Conservation (phyloP, 768 basidiomycete species). For the Leccinum rimulosum region DNA sequence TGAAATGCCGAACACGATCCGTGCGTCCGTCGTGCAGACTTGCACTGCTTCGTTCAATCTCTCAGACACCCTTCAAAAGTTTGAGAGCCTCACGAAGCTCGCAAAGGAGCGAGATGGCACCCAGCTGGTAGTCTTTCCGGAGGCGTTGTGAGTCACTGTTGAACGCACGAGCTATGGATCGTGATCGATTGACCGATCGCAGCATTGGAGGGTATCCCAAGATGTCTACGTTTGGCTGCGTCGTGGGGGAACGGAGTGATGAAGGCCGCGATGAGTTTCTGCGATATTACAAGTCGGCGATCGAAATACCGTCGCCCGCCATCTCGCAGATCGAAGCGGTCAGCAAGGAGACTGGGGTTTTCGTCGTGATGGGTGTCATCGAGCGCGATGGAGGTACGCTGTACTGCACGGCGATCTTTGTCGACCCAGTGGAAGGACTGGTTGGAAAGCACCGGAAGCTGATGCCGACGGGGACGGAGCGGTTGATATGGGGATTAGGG, state of each 20-base stretch:
- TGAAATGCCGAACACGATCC: slow-evolving; percentile 34
- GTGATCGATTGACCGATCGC: background rate
- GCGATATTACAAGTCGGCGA: slow-evolving; percentile 51
- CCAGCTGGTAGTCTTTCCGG: slow-evolving; percentile 54
- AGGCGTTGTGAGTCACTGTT: slow-evolving; percentile 47
- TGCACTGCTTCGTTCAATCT: slow-evolving; percentile 47
- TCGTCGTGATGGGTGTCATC: slow-evolving; percentile 58
- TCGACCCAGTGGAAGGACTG: slow-evolving; percentile 49
- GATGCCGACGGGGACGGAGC: slow-evolving; percentile 58
- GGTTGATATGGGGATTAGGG: slow-evolving; percentile 63
- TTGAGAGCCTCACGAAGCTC: slow-evolving; percentile 43
- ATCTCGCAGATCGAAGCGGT: slow-evolving; percentile 47
- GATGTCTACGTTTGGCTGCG: slow-evolving; percentile 41
- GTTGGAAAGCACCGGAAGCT: slow-evolving; percentile 66
- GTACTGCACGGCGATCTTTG: slow-evolving; percentile 59
- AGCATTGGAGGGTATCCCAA: slow-evolving; percentile 64
- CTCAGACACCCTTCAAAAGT: slow-evolving; percentile 46
- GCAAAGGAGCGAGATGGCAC: slow-evolving; percentile 46
- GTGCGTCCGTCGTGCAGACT: slow-evolving; percentile 53
- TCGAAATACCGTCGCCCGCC: slow-evolving; percentile 54
- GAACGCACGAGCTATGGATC: background rate
- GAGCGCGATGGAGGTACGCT: background rate
- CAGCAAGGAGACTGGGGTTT: slow-evolving; percentile 46
- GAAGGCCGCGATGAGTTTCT: slow-evolving; percentile 60
- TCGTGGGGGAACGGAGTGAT: slow-evolving; percentile 47